A percentile compares a stretch with the other conserved stretches of the same genome.
These are phyloP conservation scores for Peronospora tabacina DNA, from an alignment of 352 stramenopile genomes.

Conservation along the genomic window DNA sequence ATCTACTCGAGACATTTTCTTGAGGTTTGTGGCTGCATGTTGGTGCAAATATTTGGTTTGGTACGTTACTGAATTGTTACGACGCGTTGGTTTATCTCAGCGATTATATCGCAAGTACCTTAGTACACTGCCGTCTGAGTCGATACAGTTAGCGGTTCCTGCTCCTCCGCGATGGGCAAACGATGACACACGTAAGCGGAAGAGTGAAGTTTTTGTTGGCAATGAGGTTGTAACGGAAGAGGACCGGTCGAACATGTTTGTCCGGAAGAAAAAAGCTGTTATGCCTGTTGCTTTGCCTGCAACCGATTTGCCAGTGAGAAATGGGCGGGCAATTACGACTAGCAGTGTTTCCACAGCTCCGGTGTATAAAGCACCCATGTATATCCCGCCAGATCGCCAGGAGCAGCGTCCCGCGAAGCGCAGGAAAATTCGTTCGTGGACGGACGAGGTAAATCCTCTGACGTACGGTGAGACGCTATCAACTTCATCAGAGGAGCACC, in stretches of 20 bases:
- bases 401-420: conserved; percentile 59
- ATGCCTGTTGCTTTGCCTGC: conserved; percentile 1
- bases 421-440: conserved; percentile 83
- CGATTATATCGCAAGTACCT: conserved; percentile 78
- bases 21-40: conserved; percentile 31
- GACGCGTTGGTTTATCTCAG: conserved; percentile 20
- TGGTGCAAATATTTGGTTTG: background rate
- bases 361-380: conserved; percentile 63
- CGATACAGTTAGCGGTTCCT: conserved; percentile 40
- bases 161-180: conserved; percentile 60
- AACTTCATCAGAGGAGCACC: conserved; percentile 57
- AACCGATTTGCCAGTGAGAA: conserved; percentile 20
- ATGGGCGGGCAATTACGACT: conserved; percentile 21
- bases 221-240: conserved; percentile 59
- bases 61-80: conserved; percentile 5
- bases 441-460: conserved; percentile 67
- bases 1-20: conserved; percentile 64
- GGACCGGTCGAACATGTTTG: conserved; percentile 54
- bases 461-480: conserved; percentile 53
- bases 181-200: conserved; percentile 32
- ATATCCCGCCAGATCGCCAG: conserved; percentile 55
- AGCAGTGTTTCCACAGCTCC: conserved; percentile 29
- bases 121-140: conserved; percentile 47
- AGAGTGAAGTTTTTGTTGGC: conserved; percentile 36
- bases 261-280: conserved; percentile 33